Conservation (phyloP, 1,139 yeast species). For the Suhomyces atakaporum region DNA sequence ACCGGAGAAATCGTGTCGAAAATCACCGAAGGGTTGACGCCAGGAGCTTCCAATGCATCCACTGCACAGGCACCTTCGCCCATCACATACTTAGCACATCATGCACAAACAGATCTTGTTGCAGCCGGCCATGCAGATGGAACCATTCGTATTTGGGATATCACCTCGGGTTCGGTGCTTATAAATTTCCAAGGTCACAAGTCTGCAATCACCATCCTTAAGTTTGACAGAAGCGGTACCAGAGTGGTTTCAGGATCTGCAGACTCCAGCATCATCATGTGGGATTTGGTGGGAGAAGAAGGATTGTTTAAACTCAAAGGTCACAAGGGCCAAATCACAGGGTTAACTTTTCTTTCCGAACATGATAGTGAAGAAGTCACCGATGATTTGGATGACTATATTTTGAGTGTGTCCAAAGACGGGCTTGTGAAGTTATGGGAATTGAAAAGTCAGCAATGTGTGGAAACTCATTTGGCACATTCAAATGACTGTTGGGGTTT, state of each 20-base stretch:
- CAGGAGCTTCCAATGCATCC: constrained; percentile 72
- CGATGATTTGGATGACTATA: constrained; percentile 66
- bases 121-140: constrained; percentile 95
- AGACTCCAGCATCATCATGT: constrained; percentile 80
- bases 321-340: constrained; percentile 88
- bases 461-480: constrained; percentile 94
- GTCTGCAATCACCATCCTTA: constrained; percentile 65
- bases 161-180: constrained; percentile 72
- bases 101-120: constrained; percentile 62
- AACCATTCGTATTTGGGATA: constrained; percentile 88
- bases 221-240: constrained; percentile 81
- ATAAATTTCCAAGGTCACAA: constrained; percentile 87
- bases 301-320: constrained; percentile 87
- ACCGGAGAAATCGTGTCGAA: constrained; percentile 71
- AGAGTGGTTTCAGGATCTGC: constrained; percentile 82
- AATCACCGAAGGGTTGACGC: constrained; percentile 66
- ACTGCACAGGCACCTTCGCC: constrained; percentile 63
- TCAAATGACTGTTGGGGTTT: constrained; percentile 91
- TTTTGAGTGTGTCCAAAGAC: constrained; percentile 80
- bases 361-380: constrained; percentile 30
- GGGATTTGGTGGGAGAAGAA: constrained; percentile 94
- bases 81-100: constrained; percentile 60
- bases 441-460: constrained; percentile 80
- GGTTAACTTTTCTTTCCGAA: constrained; percentile 52
- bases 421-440: constrained; percentile 95